Base-by-base conservation (phyloP, 2,329 filamentous ascomycete species). In the Fragosphaeria purpurea region DNA sequence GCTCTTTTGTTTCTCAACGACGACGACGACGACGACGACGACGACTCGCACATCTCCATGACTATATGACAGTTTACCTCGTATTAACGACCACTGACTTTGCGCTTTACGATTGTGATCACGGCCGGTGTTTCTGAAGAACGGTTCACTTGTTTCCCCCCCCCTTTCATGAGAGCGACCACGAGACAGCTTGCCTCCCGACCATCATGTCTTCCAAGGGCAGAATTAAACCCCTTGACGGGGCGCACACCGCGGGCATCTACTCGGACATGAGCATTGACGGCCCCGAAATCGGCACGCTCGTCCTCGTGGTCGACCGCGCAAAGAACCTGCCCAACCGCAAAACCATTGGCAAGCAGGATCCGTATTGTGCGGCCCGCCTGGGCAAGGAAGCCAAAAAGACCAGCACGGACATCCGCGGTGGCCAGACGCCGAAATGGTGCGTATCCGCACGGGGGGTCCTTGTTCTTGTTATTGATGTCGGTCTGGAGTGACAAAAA, bases 271-370 rank as follows among this genome's bases (percentile, higher is more conserved):
- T 95, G 83, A 87, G 83, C 22, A 80, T 95, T 51, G 91, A 97
- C 65, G 93, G 93, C 1, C 91, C 93, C 4, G 77, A 87, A 53
- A 96, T 98, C 62, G 93, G 93, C 58, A 97, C 90, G 2, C 74
- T 98, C 59, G 88, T 98, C 44, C 79, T 89, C 51, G 84, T 98
- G 61, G 81, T 97, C 62, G 93, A 98, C 70, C 80, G 90, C 59
- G 93, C 90, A 48, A 97, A 95, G 79, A 98, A 98, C 66, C 72
- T 98, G 59, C 93, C 93, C 47, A 98, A 98, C 70, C 75, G 89
- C 59, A 95, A 95, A 73, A 93, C 89, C 6, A 96, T 98, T 74
- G 93, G 93, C 50, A 98, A 98, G 70, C 93, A 98, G 71, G 90
- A 97, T 65, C 91, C 93, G 0, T 98, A 97, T 68, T 96, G 90